Evolutionary conservation across 2,329 filamentous ascomycete species (phyloP), one percentile per base, ranked within the genome.

Genomic region (Hypoxylon sp.): DNA sequence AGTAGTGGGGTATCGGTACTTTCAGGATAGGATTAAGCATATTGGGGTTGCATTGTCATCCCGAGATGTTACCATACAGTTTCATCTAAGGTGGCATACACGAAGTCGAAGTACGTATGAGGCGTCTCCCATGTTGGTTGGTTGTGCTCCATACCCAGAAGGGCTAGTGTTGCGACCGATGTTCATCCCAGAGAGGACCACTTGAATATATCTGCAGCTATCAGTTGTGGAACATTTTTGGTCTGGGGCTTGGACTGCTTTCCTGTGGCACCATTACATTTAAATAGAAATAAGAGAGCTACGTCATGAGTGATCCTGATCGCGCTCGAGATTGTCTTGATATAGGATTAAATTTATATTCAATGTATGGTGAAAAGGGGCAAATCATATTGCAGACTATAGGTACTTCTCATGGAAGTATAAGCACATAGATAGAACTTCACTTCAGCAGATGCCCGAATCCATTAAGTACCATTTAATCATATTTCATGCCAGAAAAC

Each of bases 1-100:
- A 28, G 21, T 30, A 14, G 62, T 51, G 63, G 63, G 57, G 57
- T 60, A 59, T 56, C 57, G 56, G 63, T 46, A 60, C 11, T 50
- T 64, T 14, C 23, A 59, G 50, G 34, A 48, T 36, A 48, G 30
- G 7, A 38, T 14, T 49, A 41, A 41, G 46, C 17, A n/a, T 45
- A 28, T 25, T 17, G 45, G 34, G 51, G 21, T 59, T 59, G 30
- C 34, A 14, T 52, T 50, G 32, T 17, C 38, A 43, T 43, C 38
- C 38, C 38, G 38, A 43, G 38, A 43, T 43, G 17, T 9, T 19
- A 43, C 38, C 17, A 21, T 17, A 21, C 21, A 10, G 17, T 43
- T 21, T 43, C n/a, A 43, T 43, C 19, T 19, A 1, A 11, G 17
- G 38, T 21, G 17, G 17, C 2, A 43, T 43, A 43, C 17, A 43